Evolutionary conservation across 805 yeast genomes (phyloP), one percentile per base, ranked within the genome.

Genomic region (Starmerella davenportii): DNA sequence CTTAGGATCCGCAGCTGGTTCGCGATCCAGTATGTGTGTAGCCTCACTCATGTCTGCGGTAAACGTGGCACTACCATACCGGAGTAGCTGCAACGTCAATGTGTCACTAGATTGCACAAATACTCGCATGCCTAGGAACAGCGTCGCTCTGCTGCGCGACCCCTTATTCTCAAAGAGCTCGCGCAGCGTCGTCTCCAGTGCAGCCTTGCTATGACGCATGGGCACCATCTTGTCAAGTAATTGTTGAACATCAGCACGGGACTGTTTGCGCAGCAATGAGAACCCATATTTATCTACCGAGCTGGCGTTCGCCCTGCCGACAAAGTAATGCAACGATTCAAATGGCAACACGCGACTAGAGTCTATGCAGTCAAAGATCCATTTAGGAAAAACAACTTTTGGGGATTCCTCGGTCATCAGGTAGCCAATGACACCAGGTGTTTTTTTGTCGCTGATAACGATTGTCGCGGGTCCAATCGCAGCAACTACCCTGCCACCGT

Each of bases 341-440:
- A 78, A 46, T 2, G 64, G 65, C 0, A 80, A 54, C 2, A 72
- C 34, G 2, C 48, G 37, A 1, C 54, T 49, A 13, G 60, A 52
- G 15, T 54, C 50, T 2, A 79, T 58, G 47, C 90, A 73, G 46
- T 79, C 85, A 34, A 72, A 61, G 4, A 81, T 53, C 93, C 94
- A 87, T 23, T 58, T 53, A 1, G 92, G 82, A 37, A 57, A 64
- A 5, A 82, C 51, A 0, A 87, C 61, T 49, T 76, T 79, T 70
- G 66, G 11, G 48, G 39, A 40, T 51, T 61, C 23, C 59, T 24
- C 20, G 18, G 25, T 11, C 4, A 39, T 5, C 5, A 39, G 20
- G 19, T 29, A 29, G 5, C 46, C 37, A 3, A 36, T 40, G 2
- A 45, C 46, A 2, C 43, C 42, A 8, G 48, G 45, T 16, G 37